Conservation (phyloP, 1,139 yeast genomes). For the Magnusiomyces paraingens region DNA sequence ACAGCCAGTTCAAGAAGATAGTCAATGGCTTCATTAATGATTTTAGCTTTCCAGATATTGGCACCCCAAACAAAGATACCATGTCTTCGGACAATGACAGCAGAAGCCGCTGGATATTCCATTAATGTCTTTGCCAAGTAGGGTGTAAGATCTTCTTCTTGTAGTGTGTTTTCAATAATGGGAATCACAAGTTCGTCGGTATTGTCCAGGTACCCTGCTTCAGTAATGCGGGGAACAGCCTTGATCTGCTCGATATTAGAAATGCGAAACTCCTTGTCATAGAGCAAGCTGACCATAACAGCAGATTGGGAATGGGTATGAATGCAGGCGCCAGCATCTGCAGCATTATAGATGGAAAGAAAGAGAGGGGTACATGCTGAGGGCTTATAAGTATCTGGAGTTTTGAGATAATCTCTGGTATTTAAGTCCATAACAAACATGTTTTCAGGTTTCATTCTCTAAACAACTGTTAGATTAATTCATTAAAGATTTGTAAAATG, state of each 20-base stretch:
- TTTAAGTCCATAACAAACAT: conserved; percentile 68
- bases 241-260: conserved; percentile 87
- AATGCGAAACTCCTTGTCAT: conserved; percentile 64
- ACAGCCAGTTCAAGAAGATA: conserved; percentile 80
- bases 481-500: background rate
- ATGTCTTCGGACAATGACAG: conserved; percentile 86
- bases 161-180: conserved; percentile 83
- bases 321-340: conserved; percentile 77
- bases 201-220: conserved; percentile 63
- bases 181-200: conserved; percentile 77
- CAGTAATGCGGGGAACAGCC: conserved; percentile 65
- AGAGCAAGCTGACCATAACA: conserved; percentile 70
- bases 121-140: conserved; percentile 56
- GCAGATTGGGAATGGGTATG: conserved; percentile 91
- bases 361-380: conserved; percentile 92
- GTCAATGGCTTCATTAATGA: conserved; percentile 88
- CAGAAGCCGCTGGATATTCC: conserved; percentile 69
- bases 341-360: conserved; percentile 56
- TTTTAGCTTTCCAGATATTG: conserved; percentile 85
- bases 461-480: background rate
- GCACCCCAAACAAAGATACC: conserved; percentile 97
- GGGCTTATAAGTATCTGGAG: conserved; percentile 67
- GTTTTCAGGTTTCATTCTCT: conserved; percentile 68
- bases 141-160: conserved; percentile 73
- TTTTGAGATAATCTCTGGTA: conserved; percentile 49